phyloP scores from a whole-genome alignment of 768 basidiomycete species.

The Amanita rubescens region DNA sequence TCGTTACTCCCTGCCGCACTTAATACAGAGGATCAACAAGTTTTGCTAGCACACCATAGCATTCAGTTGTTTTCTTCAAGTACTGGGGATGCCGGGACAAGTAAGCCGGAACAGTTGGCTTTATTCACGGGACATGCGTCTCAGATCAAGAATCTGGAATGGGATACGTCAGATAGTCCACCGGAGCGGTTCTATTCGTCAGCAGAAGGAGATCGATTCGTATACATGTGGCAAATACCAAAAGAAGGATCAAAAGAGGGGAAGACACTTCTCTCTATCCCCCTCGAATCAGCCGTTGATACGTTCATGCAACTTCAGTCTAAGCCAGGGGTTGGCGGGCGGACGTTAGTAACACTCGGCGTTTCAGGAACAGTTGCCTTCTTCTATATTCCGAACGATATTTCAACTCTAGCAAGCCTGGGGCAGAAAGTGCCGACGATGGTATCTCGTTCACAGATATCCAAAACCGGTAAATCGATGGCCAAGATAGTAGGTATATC shows the following conservation, averaged over 20 bases:
- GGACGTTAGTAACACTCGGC: constrained; percentile 48
- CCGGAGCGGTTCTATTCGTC: constrained; percentile 47
- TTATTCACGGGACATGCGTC: constrained; percentile 65
- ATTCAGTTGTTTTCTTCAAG: constrained; percentile 44
- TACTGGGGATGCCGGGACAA: constrained; percentile 8
- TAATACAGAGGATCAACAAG: constrained; percentile 29
- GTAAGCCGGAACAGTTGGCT: constrained; percentile 32
- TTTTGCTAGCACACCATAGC: constrained; percentile 55
- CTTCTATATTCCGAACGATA: constrained; percentile 44
- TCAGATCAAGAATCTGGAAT: constrained; percentile 40
- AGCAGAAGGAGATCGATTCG: constrained; percentile 55
- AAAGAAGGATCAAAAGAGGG: constrained; percentile 35
- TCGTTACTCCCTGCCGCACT: constrained; percentile 32
- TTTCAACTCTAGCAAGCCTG: constrained; percentile 30
- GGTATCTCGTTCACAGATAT: constrained; percentile 43
- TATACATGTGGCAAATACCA: constrained; percentile 55
- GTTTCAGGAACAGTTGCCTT: constrained; percentile 53
- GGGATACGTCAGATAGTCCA: constrained; percentile 36
- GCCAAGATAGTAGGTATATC: constrained; percentile 38
- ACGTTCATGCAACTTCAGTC: constrained; percentile 27
- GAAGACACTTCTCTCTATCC: constrained; percentile 49
- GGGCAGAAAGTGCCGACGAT: constrained; percentile 43
- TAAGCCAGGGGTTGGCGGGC: constrained; percentile 12
- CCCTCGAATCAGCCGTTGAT: constrained; percentile 59
- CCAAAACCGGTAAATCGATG: constrained; percentile 28